Base-by-base conservation (phyloP, 495 filamentous ascomycete genomes). In the Penicillium robsamsonii region DNA sequence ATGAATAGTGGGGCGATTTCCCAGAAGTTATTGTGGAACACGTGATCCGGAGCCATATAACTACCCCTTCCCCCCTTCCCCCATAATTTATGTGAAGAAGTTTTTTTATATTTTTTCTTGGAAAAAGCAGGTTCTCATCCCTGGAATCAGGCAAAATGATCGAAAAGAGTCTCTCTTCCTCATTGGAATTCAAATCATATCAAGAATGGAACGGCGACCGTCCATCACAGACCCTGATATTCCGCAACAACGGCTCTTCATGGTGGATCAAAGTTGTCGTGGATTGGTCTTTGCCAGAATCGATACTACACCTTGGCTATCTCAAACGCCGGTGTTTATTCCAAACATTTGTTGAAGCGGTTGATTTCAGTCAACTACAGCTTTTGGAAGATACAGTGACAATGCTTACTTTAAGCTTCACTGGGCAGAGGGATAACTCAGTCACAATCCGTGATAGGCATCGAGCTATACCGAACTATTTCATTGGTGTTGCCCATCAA, bases 251-350 rank as follows among this genome's bases (percentile, higher is more conserved):
- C 31, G 17, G 22, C 29, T 59, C 20, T 45, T 56, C 40, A 44
- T 63, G 56, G 60, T 59, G 56, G 56, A 51, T 63, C 13, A 63
- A 56, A 56, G 51, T 63, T 31, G 10, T 17, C n/a, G 31, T 58
- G 27, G 40, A 52, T 42, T 25, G 49, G 46, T 45, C 50, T 45
- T 37, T 62, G 3, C 59, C 50, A 31, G 46, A 51, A 25, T 12
- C 49, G 42, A 43, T 55, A 33, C 31, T 20, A 31, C 25, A 27
- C 11, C 44, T 58, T 10, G 55, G 59, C 15, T 58, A 50, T 46
- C n/a, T 55, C 25, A 47, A 46, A 50, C 59, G 59, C 46, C 45
- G 43, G 11, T 53, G 33, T 5, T 7, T 41, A 9, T 55, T 62
- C 42, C 49, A 35, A 42, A 37, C 20, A n/a, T 62, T 62, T 33